A percentile compares a stretch with the other conserved stretches of the same genome.
These are phyloP conservation scores for Termitomyces sp. DNA, from an alignment of 1,284 basidiomycete genomes.

Conservation along the genomic window DNA sequence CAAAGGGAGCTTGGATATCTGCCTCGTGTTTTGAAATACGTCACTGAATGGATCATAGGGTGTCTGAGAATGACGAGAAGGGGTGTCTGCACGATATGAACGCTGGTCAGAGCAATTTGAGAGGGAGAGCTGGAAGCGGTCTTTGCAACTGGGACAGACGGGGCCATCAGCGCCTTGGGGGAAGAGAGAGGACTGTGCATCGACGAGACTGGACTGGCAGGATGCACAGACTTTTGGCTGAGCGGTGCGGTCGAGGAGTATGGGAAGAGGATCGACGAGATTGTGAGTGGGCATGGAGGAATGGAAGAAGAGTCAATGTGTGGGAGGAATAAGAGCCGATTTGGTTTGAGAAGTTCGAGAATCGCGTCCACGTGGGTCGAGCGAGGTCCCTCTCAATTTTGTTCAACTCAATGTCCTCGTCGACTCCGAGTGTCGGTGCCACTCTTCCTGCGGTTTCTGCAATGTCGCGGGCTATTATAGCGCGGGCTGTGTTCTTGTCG, in stretches of 20 bases:
- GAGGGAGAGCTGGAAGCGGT: slow-evolving; percentile 23
- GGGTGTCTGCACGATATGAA: slow-evolving; percentile 23
- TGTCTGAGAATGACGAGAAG: slow-evolving; percentile 18
- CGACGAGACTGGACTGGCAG: slow-evolving; percentile 36
- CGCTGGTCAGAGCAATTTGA: slow-evolving; percentile 17
- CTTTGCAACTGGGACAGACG: slow-evolving; percentile 38
- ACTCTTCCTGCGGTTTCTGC: no score
- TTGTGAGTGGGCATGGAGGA: slow-evolving; percentile 36
- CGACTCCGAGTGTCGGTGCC: no score
- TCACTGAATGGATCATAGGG: slow-evolving; percentile 19
- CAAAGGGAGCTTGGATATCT: slow-evolving; percentile 17
- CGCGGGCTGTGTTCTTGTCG: no score
- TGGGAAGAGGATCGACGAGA: slow-evolving; percentile 22
- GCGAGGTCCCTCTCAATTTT: no score
- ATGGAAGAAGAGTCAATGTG: slow-evolving; percentile 9
- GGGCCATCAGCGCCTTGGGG: slow-evolving; percentile 27
- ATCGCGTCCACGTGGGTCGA: slow-evolving; percentile 15
- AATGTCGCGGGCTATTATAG: no score
- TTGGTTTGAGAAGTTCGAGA: background rate
- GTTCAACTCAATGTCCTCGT: no score
- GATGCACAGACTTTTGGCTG: slow-evolving; percentile 40
- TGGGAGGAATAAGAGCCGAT: slow-evolving; percentile 3
- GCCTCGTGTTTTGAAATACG: slow-evolving; percentile 25
- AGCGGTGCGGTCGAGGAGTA: slow-evolving; percentile 22
- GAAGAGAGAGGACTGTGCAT: slow-evolving; percentile 20